A percentile compares a stretch with the other conserved stretches of the same genome.
Evolutionary conservation across 345 rosid genomes (phyloP).

Genomic region (Salix exigua): DNA sequence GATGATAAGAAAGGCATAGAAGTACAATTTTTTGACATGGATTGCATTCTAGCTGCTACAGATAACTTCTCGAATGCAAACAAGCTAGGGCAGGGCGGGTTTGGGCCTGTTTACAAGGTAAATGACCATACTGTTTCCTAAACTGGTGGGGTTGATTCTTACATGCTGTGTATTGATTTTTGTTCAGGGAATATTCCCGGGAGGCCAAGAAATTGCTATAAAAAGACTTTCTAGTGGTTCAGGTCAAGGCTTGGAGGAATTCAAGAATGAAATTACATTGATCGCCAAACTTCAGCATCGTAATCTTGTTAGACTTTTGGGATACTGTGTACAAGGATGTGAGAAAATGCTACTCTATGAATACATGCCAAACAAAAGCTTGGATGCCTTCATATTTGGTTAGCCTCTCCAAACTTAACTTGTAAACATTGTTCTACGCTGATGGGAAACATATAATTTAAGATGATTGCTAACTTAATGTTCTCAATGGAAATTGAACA

Average conservation of each 20-base stretch:
- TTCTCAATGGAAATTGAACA: not conserved
- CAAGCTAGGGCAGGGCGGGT: slow-evolving; percentile 56
- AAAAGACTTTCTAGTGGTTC: slow-evolving; percentile 56
- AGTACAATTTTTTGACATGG: slow-evolving; percentile 38
- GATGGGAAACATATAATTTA: not conserved
- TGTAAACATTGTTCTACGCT: not conserved
- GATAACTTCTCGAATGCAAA: slow-evolving; percentile 43
- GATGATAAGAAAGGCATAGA: slow-evolving; percentile 42
- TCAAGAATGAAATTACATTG: slow-evolving; percentile 50
- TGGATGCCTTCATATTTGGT: slow-evolving; percentile 58
- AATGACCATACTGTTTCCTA: no score
- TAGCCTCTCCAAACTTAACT: slow-evolving; percentile 8
- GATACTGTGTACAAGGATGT: slow-evolving; percentile 41
- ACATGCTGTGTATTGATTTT: not conserved
- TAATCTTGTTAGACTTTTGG: slow-evolving; percentile 52
- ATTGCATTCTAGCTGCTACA: slow-evolving; percentile 42
- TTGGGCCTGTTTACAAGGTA: slow-evolving; percentile 68
- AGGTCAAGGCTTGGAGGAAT: slow-evolving; percentile 58
- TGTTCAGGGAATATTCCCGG: slow-evolving; percentile 41
- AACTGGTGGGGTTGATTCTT: no score
- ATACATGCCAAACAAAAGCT: slow-evolving; percentile 59
- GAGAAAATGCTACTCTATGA: slow-evolving; percentile 58
- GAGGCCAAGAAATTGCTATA: slow-evolving; percentile 51
- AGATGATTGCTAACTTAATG: not conserved
- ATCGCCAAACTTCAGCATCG: slow-evolving; percentile 59